Evolutionary conservation across 75 land plant species (phyloP).

Genomic region (Ceratopteris richardii): DNA sequence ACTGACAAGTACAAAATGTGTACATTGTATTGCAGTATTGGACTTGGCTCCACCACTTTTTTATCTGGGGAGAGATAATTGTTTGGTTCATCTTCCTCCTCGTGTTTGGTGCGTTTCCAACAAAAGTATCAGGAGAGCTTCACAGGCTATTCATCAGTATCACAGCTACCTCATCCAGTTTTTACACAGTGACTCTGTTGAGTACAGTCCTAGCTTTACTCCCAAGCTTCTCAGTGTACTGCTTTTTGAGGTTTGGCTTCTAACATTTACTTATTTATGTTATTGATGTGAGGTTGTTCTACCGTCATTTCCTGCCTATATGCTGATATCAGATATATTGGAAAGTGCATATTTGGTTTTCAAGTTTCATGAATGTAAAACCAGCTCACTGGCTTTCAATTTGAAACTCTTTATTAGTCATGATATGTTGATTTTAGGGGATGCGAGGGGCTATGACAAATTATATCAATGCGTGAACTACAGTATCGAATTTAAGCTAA

Average conservation of each 20-base stretch:
- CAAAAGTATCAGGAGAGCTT: constrained; percentile 12
- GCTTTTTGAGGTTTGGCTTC: constrained; percentile 11
- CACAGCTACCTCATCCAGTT: constrained; percentile 23
- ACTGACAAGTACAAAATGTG: too few species aligned
- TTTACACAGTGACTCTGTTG: constrained; percentile 29
- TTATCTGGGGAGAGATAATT: constrained; percentile 33
- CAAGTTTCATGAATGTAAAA: background rate
- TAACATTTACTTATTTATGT: background rate
- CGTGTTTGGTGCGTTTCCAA: constrained; percentile 23
- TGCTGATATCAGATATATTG: background rate
- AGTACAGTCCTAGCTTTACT: constrained; percentile 25
- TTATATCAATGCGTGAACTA: too few species aligned
- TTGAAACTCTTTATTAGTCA: background rate
- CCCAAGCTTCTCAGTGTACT: constrained; percentile 19
- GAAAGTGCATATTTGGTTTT: background rate
- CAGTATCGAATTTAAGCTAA: too few species aligned
- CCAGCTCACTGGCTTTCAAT: background rate
- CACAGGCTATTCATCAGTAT: constrained; percentile 18
- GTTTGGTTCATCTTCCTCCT: constrained; percentile 33
- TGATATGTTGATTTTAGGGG: background rate
- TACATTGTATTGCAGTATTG: constrained; percentile 22
- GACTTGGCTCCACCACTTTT: constrained; percentile 41
- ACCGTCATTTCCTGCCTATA: background rate
- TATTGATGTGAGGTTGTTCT: background rate
- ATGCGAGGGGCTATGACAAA: background rate